phyloP scores from a whole-genome alignment of 2,329 filamentous ascomycete species.

The Microsporum ferrugineum region DNA sequence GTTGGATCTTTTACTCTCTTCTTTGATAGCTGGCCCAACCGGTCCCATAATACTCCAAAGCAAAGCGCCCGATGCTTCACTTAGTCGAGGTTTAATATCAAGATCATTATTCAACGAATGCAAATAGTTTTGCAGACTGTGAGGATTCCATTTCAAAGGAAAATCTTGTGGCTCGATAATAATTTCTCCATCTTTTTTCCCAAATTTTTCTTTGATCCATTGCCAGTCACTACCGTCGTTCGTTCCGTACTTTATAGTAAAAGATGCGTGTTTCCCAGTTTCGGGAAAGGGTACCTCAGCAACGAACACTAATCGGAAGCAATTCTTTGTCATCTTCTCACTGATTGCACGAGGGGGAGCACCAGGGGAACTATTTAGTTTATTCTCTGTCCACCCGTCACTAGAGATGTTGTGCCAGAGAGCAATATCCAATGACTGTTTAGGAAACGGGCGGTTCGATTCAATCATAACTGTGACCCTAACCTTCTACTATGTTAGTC shows the following conservation, averaged over 20 bases:
- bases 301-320: slow-evolving; percentile 27
- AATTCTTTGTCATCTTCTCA: slow-evolving; percentile 15
- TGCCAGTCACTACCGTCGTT: slow-evolving; percentile 30
- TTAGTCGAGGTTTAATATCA: slow-evolving; percentile 24
- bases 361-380: slow-evolving; percentile 32
- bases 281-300: slow-evolving; percentile 22
- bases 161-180: slow-evolving; percentile 24
- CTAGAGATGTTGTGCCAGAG: slow-evolving; percentile 59
- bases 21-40: slow-evolving; percentile 43
- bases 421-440: slow-evolving; percentile 57
- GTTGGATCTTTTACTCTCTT: slow-evolving; percentile 39
- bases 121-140: slow-evolving; percentile 24
- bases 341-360: slow-evolving; percentile 23
- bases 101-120: slow-evolving; percentile 26
- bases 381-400: slow-evolving; percentile 48
- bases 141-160: slow-evolving; percentile 10
- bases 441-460: slow-evolving; percentile 44
- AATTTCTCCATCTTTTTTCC: slow-evolving; percentile 32
- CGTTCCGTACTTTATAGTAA: slow-evolving; percentile 36
- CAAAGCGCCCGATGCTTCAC: slow-evolving; percentile 32
- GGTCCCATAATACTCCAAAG: slow-evolving; percentile 45
- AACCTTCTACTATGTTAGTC: slow-evolving; percentile 27
- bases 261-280: slow-evolving; percentile 24
- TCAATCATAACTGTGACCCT: slow-evolving; percentile 60
- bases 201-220: slow-evolving; percentile 35